These are phyloP conservation scores for Colletotrichum tabaci DNA, from an alignment of 2,329 filamentous ascomycete species.

Conservation along the genomic window DNA sequence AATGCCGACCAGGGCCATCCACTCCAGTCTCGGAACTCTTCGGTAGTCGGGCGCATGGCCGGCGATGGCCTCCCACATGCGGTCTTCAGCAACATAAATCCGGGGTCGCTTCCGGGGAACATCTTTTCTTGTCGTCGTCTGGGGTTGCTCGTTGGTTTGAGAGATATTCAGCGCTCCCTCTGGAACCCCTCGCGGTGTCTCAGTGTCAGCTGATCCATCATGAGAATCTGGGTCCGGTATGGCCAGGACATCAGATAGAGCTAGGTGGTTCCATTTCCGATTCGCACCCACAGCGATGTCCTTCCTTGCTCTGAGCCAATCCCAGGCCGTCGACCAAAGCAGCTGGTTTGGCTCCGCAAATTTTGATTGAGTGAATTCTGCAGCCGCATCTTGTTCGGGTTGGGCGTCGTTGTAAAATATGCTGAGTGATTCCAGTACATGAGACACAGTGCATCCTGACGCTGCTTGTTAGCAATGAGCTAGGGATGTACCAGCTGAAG, in stretches of 20 bases:
- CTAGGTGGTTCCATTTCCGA: constrained; percentile 43
- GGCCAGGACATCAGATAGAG: constrained; percentile 42
- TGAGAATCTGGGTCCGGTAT: constrained; percentile 36
- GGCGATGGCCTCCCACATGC: constrained; percentile 72
- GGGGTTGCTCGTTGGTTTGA: background rate
- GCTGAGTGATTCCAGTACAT: constrained; percentile 35
- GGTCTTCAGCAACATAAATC: constrained; percentile 67
- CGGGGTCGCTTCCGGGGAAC: constrained; percentile 45
- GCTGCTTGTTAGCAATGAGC: constrained; percentile 18
- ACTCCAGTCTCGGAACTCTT: constrained; percentile 71
- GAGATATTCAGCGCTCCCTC: background rate
- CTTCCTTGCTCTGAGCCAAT: constrained; percentile 45
- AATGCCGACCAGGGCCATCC: constrained; percentile 71
- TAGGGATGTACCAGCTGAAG: background rate
- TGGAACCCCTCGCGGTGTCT: background rate
- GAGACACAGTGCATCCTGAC: constrained; percentile 40
- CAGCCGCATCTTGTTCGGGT: constrained; percentile 8
- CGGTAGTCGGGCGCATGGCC: constrained; percentile 73
- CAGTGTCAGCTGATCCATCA: background rate
- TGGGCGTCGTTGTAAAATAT: constrained; percentile 32
- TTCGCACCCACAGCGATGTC: constrained; percentile 45
- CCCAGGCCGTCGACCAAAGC: constrained; percentile 43
- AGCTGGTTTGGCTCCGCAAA: constrained; percentile 24
- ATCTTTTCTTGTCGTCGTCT: background rate
- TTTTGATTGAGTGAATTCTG: background rate